Base-by-base conservation (phyloP, 805 yeast genomes). In the Candida pini region DNA sequence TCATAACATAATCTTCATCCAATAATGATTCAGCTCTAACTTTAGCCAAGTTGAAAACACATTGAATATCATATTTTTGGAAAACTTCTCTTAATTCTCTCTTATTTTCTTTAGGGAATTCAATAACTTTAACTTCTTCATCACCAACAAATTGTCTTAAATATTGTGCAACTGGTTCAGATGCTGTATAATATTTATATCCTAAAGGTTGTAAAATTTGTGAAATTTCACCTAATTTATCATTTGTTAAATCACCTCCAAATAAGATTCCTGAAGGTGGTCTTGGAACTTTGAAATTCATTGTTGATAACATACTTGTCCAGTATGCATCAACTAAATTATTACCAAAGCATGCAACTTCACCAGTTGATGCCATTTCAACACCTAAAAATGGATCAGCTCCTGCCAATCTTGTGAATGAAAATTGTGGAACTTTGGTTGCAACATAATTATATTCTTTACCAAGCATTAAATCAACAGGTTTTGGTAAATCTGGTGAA, bases 331-430 rank as follows among this genome's bases (percentile, higher is more conserved):
- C 97, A 37, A 73, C 52, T 43, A 82, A 61, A 62, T 86, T 81
- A 43, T 69, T 69, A 51, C 99, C 99, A 58, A 92, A 92, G 59
- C 96, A 85, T 20, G 98, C 98, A 58, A 92, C 84, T 68, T 92
- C 99, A 63, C 99, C 99, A 34, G 99, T 92, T 9, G 97, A 89
- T 6, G 97, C 81, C 99, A 92, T 92, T 69, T 92, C 99, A 48
- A 92, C 98, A 45, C 98, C 98, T 57, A 92, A 72, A 73, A 85
- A 89, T 45, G 99, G 99, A 63, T 92, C 99, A 33, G 99, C 99
- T 48, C 98, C 99, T 14, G 97, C 97, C 54, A 92, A 73, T 69
- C 99, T 81, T 26, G 97, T 89, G 71, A 92, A 92, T 6, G 97
- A 90, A 66, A 92, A 92, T 68, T 92, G 99, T 31, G 99, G 98